Conservation (phyloP, 2,329 filamentous ascomycete genomes). For the Metarhizium brunneum region DNA sequence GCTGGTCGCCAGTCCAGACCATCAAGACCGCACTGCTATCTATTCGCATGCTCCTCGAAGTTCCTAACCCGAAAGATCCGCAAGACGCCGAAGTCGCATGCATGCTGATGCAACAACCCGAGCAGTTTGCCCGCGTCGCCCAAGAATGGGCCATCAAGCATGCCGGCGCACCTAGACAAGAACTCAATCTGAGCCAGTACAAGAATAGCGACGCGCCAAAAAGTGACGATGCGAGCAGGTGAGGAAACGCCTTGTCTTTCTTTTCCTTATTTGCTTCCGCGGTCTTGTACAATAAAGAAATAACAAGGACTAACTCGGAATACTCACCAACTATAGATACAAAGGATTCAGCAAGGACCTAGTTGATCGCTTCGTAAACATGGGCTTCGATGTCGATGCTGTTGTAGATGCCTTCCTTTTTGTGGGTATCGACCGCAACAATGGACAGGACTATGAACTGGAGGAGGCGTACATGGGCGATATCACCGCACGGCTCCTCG, state of each 20-base stretch:
- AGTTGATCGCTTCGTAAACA: constrained; percentile 73
- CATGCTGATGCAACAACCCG: constrained; percentile 74
- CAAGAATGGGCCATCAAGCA: constrained; percentile 84
- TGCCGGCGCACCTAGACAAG: constrained; percentile 59
- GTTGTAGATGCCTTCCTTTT: constrained; percentile 78
- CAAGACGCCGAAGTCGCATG: constrained; percentile 92
- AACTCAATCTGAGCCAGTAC: constrained; percentile 28
- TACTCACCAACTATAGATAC: constrained; percentile 45
- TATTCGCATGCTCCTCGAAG: constrained; percentile 84
- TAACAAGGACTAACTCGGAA: neutral
- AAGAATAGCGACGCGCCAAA: constrained; percentile 21
- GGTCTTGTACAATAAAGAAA: neutral
- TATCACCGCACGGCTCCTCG: constrained; percentile 75
- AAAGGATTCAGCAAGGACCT: constrained; percentile 79
- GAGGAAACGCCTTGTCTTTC: constrained; percentile 9
- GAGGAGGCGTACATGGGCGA: constrained; percentile 87
- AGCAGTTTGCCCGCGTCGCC: constrained; percentile 71
- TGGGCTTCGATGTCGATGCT: constrained; percentile 85
- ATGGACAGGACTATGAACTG: constrained; percentile 73
- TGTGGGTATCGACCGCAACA: constrained; percentile 71
- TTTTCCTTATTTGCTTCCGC: neutral
- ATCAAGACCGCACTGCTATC: constrained; percentile 94
- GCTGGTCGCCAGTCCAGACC: constrained; percentile 93
- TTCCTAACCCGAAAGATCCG: constrained; percentile 89
- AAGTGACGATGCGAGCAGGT: constrained; percentile 17